Evolutionary conservation across 2,329 filamentous ascomycete genomes (phyloP).

Genomic region (Gnomoniopsis smithogilvyi): DNA sequence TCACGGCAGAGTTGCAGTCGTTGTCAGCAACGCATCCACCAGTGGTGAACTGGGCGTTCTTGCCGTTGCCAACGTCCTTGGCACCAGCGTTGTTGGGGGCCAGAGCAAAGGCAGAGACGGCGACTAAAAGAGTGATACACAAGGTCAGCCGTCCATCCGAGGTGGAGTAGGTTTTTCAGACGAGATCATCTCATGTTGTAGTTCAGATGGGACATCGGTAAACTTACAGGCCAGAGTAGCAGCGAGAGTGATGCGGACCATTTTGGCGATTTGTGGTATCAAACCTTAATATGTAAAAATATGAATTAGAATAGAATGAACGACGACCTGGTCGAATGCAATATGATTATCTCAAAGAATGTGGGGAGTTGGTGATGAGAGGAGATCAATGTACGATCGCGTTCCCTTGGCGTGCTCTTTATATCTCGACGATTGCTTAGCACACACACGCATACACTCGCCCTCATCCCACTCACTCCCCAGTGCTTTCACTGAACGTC

Average conservation of each 20-base stretch:
- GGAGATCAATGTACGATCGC: neutral
- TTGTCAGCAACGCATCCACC: constrained; percentile 30
- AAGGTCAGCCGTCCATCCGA: neutral
- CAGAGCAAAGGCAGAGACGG: constrained; percentile 25
- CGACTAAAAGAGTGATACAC: constrained; percentile 18
- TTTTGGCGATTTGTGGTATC: constrained; percentile 28
- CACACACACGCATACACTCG: too few species aligned
- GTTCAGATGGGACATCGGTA: neutral
- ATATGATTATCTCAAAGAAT: neutral
- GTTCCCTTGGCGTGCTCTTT: neutral
- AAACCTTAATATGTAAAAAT: neutral
- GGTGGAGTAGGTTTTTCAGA: neutral
- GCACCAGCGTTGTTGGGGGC: constrained; percentile 30
- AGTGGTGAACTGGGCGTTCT: constrained; percentile 30
- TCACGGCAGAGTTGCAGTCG: constrained; percentile 24
- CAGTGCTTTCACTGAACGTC: neutral
- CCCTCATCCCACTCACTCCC: too few species aligned
- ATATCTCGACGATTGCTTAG: neutral
- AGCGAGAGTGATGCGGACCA: constrained; percentile 28
- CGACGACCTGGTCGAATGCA: constrained; percentile 8
- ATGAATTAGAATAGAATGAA: neutral
- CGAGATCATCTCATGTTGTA: neutral
- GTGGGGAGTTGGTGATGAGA: neutral
- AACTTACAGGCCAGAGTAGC: constrained; percentile 26
- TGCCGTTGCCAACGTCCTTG: constrained; percentile 27